Evolutionary conservation across 345 rosid species (phyloP).

Genomic region (Melaleuca alternifolia): DNA sequence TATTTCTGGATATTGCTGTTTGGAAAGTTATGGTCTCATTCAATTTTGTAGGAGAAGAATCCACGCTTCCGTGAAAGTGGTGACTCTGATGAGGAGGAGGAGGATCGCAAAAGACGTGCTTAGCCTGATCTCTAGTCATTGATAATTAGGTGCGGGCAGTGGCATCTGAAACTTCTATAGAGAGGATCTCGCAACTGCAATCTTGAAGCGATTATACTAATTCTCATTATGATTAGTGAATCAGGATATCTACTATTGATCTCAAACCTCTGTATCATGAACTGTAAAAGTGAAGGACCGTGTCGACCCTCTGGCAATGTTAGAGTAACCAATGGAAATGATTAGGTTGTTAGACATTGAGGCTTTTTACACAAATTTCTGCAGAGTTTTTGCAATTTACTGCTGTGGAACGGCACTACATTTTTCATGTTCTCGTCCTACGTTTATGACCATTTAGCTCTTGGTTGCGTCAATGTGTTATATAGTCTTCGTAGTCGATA

Average conservation of each 20-base stretch:
- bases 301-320: background rate
- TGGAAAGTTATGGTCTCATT: background rate
- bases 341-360: background rate
- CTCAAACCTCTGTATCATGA: background rate
- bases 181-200: background rate
- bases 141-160: background rate
- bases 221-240: background rate
- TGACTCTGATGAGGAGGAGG: constrained; percentile 91
- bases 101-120: constrained; percentile 42
- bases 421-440: background rate
- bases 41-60: constrained; percentile 69
- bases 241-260: background rate
- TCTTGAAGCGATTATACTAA: background rate
- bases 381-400: background rate
- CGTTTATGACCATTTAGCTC: background rate
- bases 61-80: constrained; percentile 97
- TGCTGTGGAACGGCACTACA: background rate
- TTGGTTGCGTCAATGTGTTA: background rate
- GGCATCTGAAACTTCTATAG: background rate
- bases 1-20: background rate
- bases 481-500: background rate
- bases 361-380: background rate
- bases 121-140: constrained; percentile 1
- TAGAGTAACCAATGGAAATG: background rate
- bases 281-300: background rate